Conservation (phyloP, 2,329 filamentous ascomycete species). For the Aureobasidium uvarum region DNA sequence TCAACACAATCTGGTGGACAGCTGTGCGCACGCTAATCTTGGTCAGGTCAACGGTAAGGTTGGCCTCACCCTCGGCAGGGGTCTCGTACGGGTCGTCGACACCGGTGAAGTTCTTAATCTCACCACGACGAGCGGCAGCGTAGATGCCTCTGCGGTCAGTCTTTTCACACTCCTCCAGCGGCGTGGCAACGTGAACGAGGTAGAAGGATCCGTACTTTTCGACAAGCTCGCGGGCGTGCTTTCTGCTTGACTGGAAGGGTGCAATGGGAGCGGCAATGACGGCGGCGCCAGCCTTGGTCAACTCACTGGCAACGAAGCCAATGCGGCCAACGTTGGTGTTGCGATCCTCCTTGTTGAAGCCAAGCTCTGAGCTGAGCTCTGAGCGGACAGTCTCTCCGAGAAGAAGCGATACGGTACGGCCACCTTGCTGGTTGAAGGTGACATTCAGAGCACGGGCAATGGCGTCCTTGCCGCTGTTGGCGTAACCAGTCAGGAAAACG, state of each 20-base stretch:
- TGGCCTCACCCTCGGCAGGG: slow-evolving; percentile 75
- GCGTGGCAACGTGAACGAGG: slow-evolving; percentile 90
- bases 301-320: slow-evolving; percentile 90
- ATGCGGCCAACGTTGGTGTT: slow-evolving; percentile 95
- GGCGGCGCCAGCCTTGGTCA: slow-evolving; percentile 87
- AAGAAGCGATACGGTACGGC: slow-evolving; percentile 88
- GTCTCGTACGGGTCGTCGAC: slow-evolving; percentile 96
- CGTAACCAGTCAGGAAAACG: slow-evolving; percentile 94
- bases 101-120: slow-evolving; percentile 98
- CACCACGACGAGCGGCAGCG: slow-evolving; percentile 73
- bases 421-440: slow-evolving; percentile 96
- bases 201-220: slow-evolving; percentile 90
- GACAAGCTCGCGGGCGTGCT: slow-evolving; percentile 77
- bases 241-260: slow-evolving; percentile 76
- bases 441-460: slow-evolving; percentile 94
- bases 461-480: slow-evolving; percentile 96
- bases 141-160: slow-evolving; percentile 94
- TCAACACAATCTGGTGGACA: slow-evolving; percentile 92
- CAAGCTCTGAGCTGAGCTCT: slow-evolving; percentile 91
- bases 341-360: slow-evolving; percentile 90
- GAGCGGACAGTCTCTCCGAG: slow-evolving; percentile 92
- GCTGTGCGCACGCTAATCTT: slow-evolving; percentile 88
- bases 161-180: slow-evolving; percentile 89
- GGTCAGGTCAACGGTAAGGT: slow-evolving; percentile 79
- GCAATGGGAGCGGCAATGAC: slow-evolving; percentile 97